A percentile compares a stretch with the other conserved stretches of the same genome.
These are phyloP conservation scores for Chrysanthemum lavandulifolium DNA, from an alignment of 129 eudicot species.

Conservation along the genomic window DNA sequence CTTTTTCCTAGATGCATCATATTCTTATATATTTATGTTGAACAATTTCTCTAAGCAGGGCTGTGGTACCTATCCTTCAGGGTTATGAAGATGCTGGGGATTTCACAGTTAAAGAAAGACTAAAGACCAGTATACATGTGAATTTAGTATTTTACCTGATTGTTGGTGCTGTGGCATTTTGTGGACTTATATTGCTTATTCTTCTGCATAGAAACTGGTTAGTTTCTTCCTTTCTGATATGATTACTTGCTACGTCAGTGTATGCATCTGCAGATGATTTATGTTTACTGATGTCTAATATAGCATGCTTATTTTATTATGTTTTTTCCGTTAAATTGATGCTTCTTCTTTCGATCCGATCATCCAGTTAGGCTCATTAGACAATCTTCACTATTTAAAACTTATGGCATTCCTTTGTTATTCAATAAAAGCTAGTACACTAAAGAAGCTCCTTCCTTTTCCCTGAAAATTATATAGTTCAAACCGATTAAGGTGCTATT, in stretches of 20 bases:
- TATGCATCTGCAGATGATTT: no score
- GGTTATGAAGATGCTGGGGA: conserved; percentile 99
- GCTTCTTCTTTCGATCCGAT: no score
- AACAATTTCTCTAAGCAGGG: conserved; percentile 71
- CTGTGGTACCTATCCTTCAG: conserved; percentile 96
- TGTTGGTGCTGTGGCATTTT: conserved; percentile 64
- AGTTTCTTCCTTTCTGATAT: conserved; percentile 24
- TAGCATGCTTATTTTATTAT: no score
- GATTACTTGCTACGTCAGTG: neutral
- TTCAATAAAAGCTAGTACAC: no score
- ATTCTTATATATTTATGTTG: conserved; percentile 21
- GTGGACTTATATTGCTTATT: conserved; percentile 74
- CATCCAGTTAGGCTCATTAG: no score
- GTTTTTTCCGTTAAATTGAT: no score
- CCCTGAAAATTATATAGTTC: no score
- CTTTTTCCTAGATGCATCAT: conserved; percentile 13
- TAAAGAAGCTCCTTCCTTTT: no score
- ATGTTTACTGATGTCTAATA: no score
- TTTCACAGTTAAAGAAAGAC: conserved; percentile 72
- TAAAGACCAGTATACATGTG: conserved; percentile 77
- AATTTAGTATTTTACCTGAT: conserved; percentile 65
- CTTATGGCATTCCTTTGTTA: no score
- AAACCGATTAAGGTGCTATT: no score
- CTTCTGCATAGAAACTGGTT: conserved; percentile 60
- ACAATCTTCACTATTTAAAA: no score